Conservation (phyloP, 257 asterid species). For the Solanum corneliomulleri region DNA sequence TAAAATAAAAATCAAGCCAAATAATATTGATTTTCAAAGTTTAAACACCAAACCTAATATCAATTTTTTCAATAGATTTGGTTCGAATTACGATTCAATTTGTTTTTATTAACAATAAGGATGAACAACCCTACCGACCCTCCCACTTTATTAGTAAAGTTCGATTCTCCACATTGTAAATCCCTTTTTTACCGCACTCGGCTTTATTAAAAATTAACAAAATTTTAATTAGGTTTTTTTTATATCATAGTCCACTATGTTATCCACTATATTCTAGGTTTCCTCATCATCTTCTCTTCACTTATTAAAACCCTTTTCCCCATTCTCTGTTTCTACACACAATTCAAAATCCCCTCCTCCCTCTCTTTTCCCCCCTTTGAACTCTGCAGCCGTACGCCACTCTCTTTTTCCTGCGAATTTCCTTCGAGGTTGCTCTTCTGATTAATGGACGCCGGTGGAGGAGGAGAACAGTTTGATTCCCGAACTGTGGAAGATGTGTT, state of each 20-base stretch:
- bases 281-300: neutral
- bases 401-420: neutral
- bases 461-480: conserved; percentile 17
- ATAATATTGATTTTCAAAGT: too few relatives aligned
- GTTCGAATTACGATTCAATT: too few relatives aligned
- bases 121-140: too few relatives aligned
- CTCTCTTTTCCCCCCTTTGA: neutral
- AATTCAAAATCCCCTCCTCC: neutral
- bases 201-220: too few relatives aligned
- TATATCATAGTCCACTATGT: neutral
- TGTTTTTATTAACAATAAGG: too few relatives aligned
- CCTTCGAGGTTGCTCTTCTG: neutral
- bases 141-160: too few relatives aligned
- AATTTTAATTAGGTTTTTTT: neutral
- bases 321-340: neutral
- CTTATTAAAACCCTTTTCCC: neutral
- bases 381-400: neutral
- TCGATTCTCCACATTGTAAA: too few relatives aligned
- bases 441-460: conserved; percentile 16
- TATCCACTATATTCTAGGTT: neutral
- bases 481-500: conserved; percentile 47
- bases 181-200: too few relatives aligned
- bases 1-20: too few relatives aligned
- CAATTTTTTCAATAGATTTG: too few relatives aligned
- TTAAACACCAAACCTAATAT: too few relatives aligned